Percentiles rank a stretch among this genome's conserved stretches.
Evolutionary conservation across 2,329 filamentous ascomycete species (phyloP).

Genomic region (Ophiostoma perfectum): DNA sequence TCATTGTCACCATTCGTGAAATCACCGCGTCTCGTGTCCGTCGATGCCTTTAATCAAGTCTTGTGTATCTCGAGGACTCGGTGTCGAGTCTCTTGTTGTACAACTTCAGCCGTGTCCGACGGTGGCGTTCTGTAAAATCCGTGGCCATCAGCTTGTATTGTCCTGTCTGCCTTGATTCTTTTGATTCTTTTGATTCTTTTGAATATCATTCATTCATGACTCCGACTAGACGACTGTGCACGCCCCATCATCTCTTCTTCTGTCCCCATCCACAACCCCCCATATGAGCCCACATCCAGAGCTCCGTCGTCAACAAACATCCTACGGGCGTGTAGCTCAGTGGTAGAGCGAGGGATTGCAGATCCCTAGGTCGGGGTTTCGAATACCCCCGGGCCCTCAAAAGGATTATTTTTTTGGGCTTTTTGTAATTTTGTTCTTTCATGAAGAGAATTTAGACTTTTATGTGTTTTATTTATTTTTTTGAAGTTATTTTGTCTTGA

Average conservation of each 20-base stretch:
- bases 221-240: too few species aligned
- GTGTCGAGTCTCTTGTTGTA: not conserved
- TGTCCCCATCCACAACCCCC: not conserved
- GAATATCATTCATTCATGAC: too few species aligned
- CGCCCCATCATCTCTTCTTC: not conserved
- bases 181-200: too few species aligned
- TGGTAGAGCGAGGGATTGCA: conserved; percentile 25
- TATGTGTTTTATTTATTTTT: not conserved
- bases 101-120: not conserved
- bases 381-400: conserved; percentile 21
- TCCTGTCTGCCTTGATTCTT: too few species aligned
- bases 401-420: conserved; percentile 4
- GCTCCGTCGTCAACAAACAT: not conserved
- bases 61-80: not conserved
- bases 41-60: not conserved
- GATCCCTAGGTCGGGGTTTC: conserved; percentile 23
- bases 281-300: conserved; percentile 1
- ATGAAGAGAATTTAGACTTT: not conserved
- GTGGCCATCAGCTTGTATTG: not conserved
- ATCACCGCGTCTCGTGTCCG: too few species aligned
- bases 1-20: too few species aligned
- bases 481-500: not conserved
- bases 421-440: not conserved
- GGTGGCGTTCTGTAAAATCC: not conserved
- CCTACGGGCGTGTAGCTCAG: conserved; percentile 21